These are phyloP conservation scores for Colletotrichum destructivum DNA, from an alignment of 2,329 filamentous ascomycete genomes.

Conservation along the genomic window DNA sequence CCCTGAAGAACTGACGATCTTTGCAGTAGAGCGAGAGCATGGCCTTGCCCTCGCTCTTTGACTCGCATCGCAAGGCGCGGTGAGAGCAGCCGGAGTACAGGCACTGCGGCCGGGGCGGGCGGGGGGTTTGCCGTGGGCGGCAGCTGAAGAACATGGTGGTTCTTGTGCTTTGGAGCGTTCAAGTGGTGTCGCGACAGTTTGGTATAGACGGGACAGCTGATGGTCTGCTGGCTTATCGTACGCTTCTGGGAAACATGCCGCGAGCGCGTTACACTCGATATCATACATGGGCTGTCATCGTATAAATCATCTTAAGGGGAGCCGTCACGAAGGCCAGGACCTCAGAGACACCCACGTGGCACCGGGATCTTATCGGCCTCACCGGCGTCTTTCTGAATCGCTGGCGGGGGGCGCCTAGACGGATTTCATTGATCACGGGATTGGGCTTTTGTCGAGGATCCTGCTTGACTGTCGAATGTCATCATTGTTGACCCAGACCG, in stretches of 20 bases:
- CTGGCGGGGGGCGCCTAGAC: background rate
- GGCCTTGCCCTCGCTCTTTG: conserved; percentile 8
- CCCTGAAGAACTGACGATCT: conserved; percentile 25
- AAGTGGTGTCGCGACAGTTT: too few species aligned
- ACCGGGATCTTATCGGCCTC: background rate
- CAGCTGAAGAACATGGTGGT: conserved; percentile 43
- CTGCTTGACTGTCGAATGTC: background rate
- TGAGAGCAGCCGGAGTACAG: conserved; percentile 31
- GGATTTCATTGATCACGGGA: background rate
- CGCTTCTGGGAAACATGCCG: background rate
- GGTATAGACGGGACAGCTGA: accelerated
- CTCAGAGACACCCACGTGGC: background rate
- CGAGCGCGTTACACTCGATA: background rate
- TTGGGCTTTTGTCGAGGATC: background rate
- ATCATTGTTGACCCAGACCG: background rate
- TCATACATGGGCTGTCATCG: background rate
- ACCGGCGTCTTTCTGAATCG: background rate
- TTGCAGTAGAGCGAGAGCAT: conserved; percentile 42
- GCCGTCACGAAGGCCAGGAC: background rate
- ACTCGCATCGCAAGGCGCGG: conserved; percentile 38
- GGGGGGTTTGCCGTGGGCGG: conserved; percentile 19
- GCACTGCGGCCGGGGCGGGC: conserved; percentile 24
- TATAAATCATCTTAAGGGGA: background rate
- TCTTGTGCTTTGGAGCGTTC: background rate
- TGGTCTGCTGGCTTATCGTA: background rate